Base-by-base conservation (phyloP, 768 basidiomycete species). In the Plicaturopsis crispa region DNA sequence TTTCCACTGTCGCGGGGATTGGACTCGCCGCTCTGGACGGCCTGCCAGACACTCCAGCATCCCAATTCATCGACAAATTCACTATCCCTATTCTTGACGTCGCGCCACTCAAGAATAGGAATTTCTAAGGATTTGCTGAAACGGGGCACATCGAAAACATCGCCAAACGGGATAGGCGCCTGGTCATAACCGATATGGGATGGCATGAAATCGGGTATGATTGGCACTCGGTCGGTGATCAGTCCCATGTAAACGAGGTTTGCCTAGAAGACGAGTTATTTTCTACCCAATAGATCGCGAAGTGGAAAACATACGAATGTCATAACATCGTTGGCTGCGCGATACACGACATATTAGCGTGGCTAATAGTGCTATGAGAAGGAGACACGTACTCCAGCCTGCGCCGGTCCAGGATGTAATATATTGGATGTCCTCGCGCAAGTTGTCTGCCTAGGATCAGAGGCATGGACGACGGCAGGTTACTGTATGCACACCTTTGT, bases 321-420 rank as follows among this genome's bases (percentile, higher is more conserved):
- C 74, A 84, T 81, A 21, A 84, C 79, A 59, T 84, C 81, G 64
- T 85, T 85, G 5, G 82, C 81, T 84, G 47, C 13, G 33, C 18
- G n/a, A n/a, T n/a, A n/a, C n/a, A n/a, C n/a, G n/a, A n/a, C n/a
- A n/a, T n/a, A n/a, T n/a, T n/a, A n/a, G n/a, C n/a, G n/a, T n/a
- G n/a, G n/a, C n/a, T n/a, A n/a, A n/a, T n/a, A n/a, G n/a, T n/a
- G n/a, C n/a, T n/a, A n/a, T n/a, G n/a, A n/a, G n/a, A 18, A 30
- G 7, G 45, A 42, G 31, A 2, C 40, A 68, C 76, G 48, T 52
- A 77, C 75, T 84, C 83, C 83, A 86, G 28, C 84, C 84, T n/a
- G 82, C 80, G 24, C 77, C 75, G 28, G 77, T 64, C 80, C 80
- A 86, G 11, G 80, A 80, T 1, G 81, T 78, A 42, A 86, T 73